These are phyloP conservation scores for Pezicula rhizophila DNA, from an alignment of 2,329 filamentous ascomycete species.

Conservation along the genomic window DNA sequence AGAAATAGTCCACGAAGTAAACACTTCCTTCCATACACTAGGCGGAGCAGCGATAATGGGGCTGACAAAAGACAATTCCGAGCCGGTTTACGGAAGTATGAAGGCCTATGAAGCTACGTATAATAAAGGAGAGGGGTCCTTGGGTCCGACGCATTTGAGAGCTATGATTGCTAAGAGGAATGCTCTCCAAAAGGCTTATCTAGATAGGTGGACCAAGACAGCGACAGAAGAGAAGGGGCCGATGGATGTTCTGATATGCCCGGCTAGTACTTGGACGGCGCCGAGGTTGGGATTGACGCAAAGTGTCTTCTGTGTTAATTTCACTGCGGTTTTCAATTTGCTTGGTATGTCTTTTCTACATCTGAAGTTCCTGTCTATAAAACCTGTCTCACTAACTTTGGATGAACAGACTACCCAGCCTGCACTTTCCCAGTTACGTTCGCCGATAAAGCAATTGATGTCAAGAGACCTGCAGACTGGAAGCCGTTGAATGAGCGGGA, in stretches of 20 bases:
- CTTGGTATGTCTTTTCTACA: slow-evolving; percentile 16
- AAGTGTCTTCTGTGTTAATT: slow-evolving; percentile 23
- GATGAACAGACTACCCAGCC: slow-evolving; percentile 21
- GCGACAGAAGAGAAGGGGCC: slow-evolving; percentile 22
- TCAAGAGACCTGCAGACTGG: slow-evolving; percentile 12
- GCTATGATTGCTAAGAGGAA: slow-evolving; percentile 28
- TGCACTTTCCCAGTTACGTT: slow-evolving; percentile 38
- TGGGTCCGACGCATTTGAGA: slow-evolving; percentile 23
- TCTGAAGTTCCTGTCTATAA: neutral
- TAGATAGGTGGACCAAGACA: slow-evolving; percentile 30
- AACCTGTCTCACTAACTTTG: slow-evolving; percentile 7
- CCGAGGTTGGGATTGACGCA: slow-evolving; percentile 26
- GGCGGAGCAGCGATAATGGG: slow-evolving; percentile 26
- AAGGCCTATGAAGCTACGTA: slow-evolving; percentile 22
- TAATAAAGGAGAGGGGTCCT: slow-evolving; percentile 20
- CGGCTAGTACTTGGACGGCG: slow-evolving; percentile 29
- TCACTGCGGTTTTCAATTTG: slow-evolving; percentile 25
- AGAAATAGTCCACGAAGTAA: slow-evolving; percentile 23
- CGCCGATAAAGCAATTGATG: slow-evolving; percentile 33
- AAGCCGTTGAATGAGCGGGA: slow-evolving; percentile 23
- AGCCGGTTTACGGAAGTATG: slow-evolving; percentile 25
- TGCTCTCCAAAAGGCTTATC: slow-evolving; percentile 28
- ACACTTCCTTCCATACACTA: slow-evolving; percentile 26
- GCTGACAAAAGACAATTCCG: slow-evolving; percentile 20
- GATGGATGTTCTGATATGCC: slow-evolving; percentile 30